Evolutionary conservation across 2,329 filamentous ascomycete species (phyloP).

Genomic region (Drechslerella coelobrocha): DNA sequence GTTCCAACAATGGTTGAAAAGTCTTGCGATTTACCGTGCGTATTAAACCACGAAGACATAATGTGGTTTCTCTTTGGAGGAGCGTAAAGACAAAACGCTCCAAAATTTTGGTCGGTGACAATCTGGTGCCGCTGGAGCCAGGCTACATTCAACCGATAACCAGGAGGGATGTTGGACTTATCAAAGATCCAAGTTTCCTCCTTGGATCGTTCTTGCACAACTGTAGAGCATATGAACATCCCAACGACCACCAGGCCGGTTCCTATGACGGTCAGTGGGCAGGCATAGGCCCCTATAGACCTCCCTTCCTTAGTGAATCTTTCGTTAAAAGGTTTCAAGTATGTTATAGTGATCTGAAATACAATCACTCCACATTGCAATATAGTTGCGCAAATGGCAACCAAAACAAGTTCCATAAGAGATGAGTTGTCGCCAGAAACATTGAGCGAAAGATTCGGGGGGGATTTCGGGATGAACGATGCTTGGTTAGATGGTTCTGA

Average conservation of each 20-base stretch:
- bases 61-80: conserved; percentile 9
- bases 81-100: conserved; percentile 45
- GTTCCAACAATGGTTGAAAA: conserved; percentile 18
- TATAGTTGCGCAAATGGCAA: conserved; percentile 5
- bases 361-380: conserved; percentile 19
- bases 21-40: background rate
- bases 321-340: conserved; percentile 14
- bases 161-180: background rate
- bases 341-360: conserved; percentile 28
- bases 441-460: conserved; percentile 34
- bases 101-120: conserved; percentile 53
- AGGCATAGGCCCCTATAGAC: conserved; percentile 52
- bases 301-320: conserved; percentile 10
- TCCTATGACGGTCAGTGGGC: conserved; percentile 54
- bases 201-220: conserved; percentile 56
- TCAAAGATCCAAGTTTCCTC: conserved; percentile 50
- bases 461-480: background rate
- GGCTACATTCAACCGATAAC: conserved; percentile 21
- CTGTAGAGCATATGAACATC: conserved; percentile 56
- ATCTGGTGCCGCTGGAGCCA: conserved; percentile 52
- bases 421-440: conserved; percentile 5
- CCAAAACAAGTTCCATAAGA: background rate
- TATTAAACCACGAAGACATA: conserved; percentile 13
- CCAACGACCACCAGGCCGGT: conserved; percentile 55
- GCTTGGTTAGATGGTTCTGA: background rate